A percentile compares a stretch with the other conserved stretches of the same genome.
phyloP scores from a whole-genome alignment of 495 filamentous ascomycete species.

The Penicillium ochrochloron region DNA sequence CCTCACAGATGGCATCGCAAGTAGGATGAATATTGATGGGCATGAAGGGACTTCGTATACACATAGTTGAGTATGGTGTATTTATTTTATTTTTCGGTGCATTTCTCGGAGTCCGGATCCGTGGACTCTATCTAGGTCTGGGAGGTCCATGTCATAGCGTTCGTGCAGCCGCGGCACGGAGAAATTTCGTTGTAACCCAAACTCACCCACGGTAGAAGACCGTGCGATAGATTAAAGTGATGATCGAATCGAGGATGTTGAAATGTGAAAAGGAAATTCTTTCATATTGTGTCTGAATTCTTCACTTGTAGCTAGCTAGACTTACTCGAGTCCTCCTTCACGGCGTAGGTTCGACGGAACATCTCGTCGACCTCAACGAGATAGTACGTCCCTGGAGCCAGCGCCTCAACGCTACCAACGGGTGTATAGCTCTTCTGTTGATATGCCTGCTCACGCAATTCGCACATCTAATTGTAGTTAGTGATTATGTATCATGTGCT shows the following conservation, averaged over 20 bases:
- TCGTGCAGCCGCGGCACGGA: neutral
- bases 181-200: constrained; percentile 5
- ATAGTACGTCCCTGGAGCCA: constrained; percentile 76
- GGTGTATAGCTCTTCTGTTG: constrained; percentile 78
- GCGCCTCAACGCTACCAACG: constrained; percentile 64
- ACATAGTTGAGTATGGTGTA: neutral
- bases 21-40: no score
- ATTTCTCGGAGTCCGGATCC: neutral
- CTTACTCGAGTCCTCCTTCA: constrained; percentile 64
- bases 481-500: neutral
- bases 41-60: neutral
- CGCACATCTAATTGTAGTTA: constrained; percentile 66
- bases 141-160: neutral
- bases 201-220: neutral
- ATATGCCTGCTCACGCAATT: constrained; percentile 79
- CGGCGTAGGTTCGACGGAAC: constrained; percentile 75
- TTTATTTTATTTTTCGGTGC: neutral
- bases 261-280: no score
- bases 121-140: neutral
- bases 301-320: neutral
- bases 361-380: constrained; percentile 76
- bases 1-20: no score
- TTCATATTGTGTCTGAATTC: neutral
- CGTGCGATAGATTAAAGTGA: neutral
- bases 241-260: no score